Conservation (phyloP, 805 yeast genomes). For the Candida methanosorbosa region DNA sequence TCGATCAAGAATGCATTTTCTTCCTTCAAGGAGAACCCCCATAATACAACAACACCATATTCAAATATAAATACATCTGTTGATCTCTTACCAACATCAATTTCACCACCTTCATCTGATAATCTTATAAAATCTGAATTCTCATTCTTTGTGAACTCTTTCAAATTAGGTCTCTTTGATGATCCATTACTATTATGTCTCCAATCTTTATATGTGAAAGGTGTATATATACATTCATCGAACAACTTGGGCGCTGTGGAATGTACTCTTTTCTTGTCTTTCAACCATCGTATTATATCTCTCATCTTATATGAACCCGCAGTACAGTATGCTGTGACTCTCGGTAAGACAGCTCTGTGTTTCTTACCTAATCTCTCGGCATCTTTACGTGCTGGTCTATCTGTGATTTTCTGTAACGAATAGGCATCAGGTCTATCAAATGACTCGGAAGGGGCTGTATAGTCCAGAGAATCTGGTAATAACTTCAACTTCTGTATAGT, state of each 20-base stretch:
- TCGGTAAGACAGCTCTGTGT: constrained; percentile 75
- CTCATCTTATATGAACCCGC: constrained; percentile 89
- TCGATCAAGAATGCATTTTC: constrained; percentile 77
- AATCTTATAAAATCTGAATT: constrained; percentile 46
- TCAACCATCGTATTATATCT: constrained; percentile 77
- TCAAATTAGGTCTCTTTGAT: constrained; percentile 1
- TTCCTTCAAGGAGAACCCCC: constrained; percentile 89
- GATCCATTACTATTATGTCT: constrained; percentile 31
- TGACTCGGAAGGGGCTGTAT: constrained; percentile 14
- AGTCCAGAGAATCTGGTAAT: constrained; percentile 49
- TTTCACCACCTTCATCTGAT: constrained; percentile 94
- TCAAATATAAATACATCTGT: constrained; percentile 86
- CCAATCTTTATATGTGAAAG: constrained; percentile 79
- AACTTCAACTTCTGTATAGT: constrained; percentile 67
- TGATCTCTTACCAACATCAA: constrained; percentile 69
- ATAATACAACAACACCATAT: constrained; percentile 93
- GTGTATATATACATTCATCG: constrained; percentile 93
- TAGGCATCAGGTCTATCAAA: constrained; percentile 48
- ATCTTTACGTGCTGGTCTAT: constrained; percentile 82
- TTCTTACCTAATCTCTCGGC: constrained; percentile 89
- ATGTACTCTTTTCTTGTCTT: constrained; percentile 63
- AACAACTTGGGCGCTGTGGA: constrained; percentile 80
- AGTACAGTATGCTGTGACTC: constrained; percentile 95
- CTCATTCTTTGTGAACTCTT: constrained; percentile 1
- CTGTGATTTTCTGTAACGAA: constrained; percentile 81